Evolutionary conservation across 2,329 filamentous ascomycete genomes (phyloP).

Genomic region (Penicillium palitans): DNA sequence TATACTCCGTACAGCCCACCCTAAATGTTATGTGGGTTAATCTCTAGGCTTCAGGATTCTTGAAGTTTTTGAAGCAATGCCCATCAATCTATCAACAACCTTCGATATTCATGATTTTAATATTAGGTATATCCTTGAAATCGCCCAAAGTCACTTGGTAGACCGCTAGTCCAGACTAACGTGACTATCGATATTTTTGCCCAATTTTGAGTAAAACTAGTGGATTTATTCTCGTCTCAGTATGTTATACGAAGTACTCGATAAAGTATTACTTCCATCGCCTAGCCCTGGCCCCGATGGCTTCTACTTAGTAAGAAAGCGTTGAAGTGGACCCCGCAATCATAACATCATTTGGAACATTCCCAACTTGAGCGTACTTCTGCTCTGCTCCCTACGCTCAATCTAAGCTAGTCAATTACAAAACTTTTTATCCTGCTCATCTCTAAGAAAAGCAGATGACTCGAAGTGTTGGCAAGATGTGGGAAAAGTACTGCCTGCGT

Average conservation of each 20-base stretch:
- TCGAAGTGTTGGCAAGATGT: conserved; percentile 29
- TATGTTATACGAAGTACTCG: background rate
- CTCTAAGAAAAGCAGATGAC: conserved; percentile 17
- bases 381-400: background rate
- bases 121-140: background rate
- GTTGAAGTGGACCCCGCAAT: conserved; percentile 11
- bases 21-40: background rate
- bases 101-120: background rate
- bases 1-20: background rate
- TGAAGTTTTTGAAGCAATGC: background rate
- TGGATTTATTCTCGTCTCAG: background rate
- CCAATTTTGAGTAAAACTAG: background rate
- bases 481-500: conserved; percentile 34
- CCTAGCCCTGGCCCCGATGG: background rate
- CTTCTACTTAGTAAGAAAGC: background rate
- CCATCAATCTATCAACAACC: background rate
- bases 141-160: background rate
- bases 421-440: background rate
- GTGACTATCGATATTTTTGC: background rate
- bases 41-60: conserved; percentile 15
- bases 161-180: background rate
- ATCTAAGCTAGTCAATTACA: background rate
- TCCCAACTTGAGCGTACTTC: background rate
- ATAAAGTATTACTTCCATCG: background rate
- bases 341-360: background rate